phyloP scores from a whole-genome alignment of 495 filamentous ascomycete species.

The Sabuloglossum arenarium region DNA sequence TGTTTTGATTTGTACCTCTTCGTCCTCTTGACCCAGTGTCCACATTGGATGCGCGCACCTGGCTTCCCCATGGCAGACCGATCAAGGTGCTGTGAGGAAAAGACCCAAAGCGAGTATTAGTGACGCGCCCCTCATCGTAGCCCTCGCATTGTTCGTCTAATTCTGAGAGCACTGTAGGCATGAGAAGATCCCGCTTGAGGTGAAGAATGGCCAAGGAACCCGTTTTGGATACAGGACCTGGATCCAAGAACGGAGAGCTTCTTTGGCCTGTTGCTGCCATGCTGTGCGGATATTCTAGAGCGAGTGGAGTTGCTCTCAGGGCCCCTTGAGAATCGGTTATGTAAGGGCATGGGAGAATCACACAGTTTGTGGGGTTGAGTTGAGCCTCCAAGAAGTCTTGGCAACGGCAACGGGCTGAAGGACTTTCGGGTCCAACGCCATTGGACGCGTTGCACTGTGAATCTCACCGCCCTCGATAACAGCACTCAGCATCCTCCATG shows the following conservation, averaged over 20 bases:
- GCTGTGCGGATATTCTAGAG: background rate
- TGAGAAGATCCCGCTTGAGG: constrained; percentile 60
- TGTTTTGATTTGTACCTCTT: constrained; percentile 20
- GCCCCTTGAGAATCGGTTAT: too few relatives aligned
- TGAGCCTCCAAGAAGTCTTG: too few relatives aligned
- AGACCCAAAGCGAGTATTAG: constrained; percentile 86
- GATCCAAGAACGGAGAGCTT: constrained; percentile 38
- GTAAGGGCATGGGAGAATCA: too few relatives aligned
- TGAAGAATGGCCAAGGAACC: constrained; percentile 56
- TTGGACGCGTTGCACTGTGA: background rate
- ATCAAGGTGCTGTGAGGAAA: constrained; percentile 82
- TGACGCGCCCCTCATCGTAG: constrained; percentile 61
- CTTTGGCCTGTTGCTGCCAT: background rate
- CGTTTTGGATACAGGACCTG: constrained; percentile 30
- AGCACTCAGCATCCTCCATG: background rate
- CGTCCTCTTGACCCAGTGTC: constrained; percentile 68
- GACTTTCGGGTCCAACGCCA: background rate
- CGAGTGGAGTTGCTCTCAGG: background rate
- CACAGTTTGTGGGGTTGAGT: background rate
- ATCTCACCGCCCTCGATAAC: background rate
- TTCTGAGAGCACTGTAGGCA: constrained; percentile 48
- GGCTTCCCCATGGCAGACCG: constrained; percentile 68
- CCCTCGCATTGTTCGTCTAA: constrained; percentile 39
- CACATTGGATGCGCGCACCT: constrained; percentile 72
- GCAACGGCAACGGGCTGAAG: too few relatives aligned